A percentile compares a stretch with the other conserved stretches of the same genome.
Conservation (phyloP, 1,284 basidiomycete genomes). For the Ustilago tritici region DNA sequence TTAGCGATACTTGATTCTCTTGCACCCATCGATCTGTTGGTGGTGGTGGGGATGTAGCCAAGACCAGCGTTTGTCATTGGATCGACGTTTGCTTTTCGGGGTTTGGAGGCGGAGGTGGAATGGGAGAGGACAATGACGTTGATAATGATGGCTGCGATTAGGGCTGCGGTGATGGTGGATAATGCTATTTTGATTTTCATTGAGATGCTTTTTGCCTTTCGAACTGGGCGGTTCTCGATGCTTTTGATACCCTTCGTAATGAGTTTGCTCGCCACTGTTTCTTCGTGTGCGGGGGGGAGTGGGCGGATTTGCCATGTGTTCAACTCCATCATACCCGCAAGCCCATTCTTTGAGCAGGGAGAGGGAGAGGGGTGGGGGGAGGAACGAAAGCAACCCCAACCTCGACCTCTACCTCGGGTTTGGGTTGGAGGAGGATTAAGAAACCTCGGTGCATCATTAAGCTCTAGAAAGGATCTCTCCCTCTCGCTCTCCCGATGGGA, state of each 20-base stretch:
- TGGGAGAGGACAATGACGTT: conserved; percentile 25
- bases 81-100: background rate
- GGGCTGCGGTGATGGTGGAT: background rate
- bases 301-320: conserved; percentile 13
- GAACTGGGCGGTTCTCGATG: conserved; percentile 31
- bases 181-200: background rate
- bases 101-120: background rate
- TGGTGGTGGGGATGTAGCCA: background rate
- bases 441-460: conserved; percentile 26
- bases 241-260: conserved; percentile 6
- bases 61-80: background rate
- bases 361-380: background rate
- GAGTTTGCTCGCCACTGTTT: conserved; percentile 15
- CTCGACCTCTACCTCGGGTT: too few relatives aligned
- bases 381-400: background rate
- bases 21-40: background rate
- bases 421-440: conserved; percentile 7
- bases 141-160: conserved; percentile 18
- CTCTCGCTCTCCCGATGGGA: background rate
- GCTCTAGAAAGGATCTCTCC: conserved; percentile 27
- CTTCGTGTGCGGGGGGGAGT: background rate
- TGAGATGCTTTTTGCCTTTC: background rate
- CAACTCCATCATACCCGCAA: background rate
- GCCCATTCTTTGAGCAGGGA: background rate
- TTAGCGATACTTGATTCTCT: conserved; percentile 8